A percentile compares a stretch with the other conserved stretches of the same genome.
phyloP scores from a whole-genome alignment of 441 rosid species.

The Omphalea diandra region DNA sequence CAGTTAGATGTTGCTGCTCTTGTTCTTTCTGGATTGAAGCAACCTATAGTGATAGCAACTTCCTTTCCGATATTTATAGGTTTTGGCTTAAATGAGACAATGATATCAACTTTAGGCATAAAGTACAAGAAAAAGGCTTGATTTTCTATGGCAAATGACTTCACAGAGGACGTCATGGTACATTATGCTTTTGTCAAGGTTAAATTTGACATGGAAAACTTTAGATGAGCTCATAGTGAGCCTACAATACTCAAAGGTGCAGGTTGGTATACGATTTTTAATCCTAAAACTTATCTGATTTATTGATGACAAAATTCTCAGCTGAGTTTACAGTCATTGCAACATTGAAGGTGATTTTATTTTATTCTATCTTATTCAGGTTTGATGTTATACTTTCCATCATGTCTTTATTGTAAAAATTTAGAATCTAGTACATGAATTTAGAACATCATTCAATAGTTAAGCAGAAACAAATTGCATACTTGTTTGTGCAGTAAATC shows the following conservation, averaged over 20 bases:
- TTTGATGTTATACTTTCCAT: not conserved
- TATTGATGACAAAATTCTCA: not conserved
- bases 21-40: slow-evolving; percentile 53
- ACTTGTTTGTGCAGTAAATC: too few species aligned
- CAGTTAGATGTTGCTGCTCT: slow-evolving; percentile 90
- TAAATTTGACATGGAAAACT: not conserved
- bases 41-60: slow-evolving; percentile 59
- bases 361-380: not conserved
- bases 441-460: too few species aligned
- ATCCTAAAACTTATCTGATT: not conserved
- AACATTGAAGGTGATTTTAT: not conserved
- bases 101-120: slow-evolving; percentile 43
- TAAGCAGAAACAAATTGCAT: too few species aligned
- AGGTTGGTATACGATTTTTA: not conserved
- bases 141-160: slow-evolving; percentile 75
- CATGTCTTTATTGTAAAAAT: not conserved
- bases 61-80: slow-evolving; percentile 74
- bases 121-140: slow-evolving; percentile 92
- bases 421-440: too few species aligned
- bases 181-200: slow-evolving; percentile 36
- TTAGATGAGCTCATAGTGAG: not conserved
- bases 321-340: not conserved
- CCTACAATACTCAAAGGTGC: not conserved
- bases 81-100: slow-evolving; percentile 61
- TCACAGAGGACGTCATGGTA: slow-evolving; percentile 69